Evolutionary conservation across 163 green algal species (phyloP).

Genomic region (Botryococcus braunii): DNA sequence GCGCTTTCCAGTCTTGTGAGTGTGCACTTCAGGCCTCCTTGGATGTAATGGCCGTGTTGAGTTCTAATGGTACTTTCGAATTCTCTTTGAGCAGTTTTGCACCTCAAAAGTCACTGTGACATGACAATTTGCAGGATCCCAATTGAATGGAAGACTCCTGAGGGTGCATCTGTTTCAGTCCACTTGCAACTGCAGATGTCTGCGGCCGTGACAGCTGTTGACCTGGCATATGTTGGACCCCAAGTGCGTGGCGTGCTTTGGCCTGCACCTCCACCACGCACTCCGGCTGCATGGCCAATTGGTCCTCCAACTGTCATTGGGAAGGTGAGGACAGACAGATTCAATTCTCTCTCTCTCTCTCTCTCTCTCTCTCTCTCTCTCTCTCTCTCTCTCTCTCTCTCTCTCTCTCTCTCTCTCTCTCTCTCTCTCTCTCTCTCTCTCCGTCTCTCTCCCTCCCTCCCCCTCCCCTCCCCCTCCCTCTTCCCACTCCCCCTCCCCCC

Average conservation of each 20-base stretch:
- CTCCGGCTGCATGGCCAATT: slow-evolving; percentile 8
- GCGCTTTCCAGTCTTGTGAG: not conserved
- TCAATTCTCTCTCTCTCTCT: too few species aligned
- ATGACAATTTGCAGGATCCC: not conserved
- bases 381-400: too few species aligned
- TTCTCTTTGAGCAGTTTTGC: too few species aligned
- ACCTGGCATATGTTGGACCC: slow-evolving; percentile 5
- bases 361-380: too few species aligned
- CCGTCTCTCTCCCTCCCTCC: too few species aligned
- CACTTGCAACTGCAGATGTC: not conserved
- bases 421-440: too few species aligned
- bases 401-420: too few species aligned
- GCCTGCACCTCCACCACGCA: not conserved
- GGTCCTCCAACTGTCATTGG: slow-evolving; percentile 9
- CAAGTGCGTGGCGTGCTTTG: slow-evolving; percentile 14
- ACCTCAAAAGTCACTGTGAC: not conserved
- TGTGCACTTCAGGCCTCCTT: not conserved
- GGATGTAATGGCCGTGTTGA: not conserved
- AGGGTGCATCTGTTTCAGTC: not conserved
- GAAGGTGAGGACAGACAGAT: slow-evolving; percentile 14
- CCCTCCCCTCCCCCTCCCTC: too few species aligned
- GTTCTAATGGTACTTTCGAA: too few species aligned
- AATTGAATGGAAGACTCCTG: not conserved
- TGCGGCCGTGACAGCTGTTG: not conserved
- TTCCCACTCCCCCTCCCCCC: too few species aligned